Evolutionary conservation across 2,329 filamentous ascomycete genomes (phyloP).

Genomic region (Curvularia lunata): DNA sequence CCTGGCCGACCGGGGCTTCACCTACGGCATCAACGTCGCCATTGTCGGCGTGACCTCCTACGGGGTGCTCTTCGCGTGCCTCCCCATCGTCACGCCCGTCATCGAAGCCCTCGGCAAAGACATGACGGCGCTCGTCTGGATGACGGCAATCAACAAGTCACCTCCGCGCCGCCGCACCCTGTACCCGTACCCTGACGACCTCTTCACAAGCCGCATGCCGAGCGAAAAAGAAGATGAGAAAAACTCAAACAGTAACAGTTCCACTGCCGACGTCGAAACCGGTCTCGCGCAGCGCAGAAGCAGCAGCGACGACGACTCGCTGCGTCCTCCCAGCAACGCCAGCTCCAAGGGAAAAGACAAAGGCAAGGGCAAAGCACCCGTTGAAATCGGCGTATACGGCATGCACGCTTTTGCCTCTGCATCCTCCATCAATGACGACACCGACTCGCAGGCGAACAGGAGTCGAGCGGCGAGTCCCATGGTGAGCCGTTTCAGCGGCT

Average conservation of each 20-base stretch:
- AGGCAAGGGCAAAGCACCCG: neutral
- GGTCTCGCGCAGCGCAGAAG: neutral
- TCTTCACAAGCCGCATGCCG: constrained; percentile 21
- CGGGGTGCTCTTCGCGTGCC: constrained; percentile 36
- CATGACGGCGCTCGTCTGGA: constrained; percentile 48
- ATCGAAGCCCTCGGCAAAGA: constrained; percentile 51
- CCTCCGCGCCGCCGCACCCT: constrained; percentile 41
- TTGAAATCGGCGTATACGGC: neutral
- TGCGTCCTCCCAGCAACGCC: neutral
- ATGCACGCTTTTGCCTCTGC: neutral
- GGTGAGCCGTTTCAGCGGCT: constrained; percentile 2
- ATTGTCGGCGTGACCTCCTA: constrained; percentile 49
- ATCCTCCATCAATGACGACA: neutral
- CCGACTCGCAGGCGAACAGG: neutral
- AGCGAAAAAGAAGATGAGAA: constrained; percentile 11
- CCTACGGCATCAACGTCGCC: constrained; percentile 46
- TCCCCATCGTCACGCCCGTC: constrained; percentile 49
- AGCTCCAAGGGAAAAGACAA: neutral
- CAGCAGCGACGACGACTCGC: neutral
- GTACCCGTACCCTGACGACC: constrained; percentile 39
- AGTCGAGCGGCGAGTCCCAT: neutral
- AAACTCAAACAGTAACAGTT: neutral
- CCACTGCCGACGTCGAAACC: neutral
- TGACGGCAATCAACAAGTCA: constrained; percentile 45
- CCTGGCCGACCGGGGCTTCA: constrained; percentile 38